Conservation (phyloP, 176 grass and related monocot genomes). For the sorghum (Sorghum bicolor) region Sorghum_bicolor_NCBIv3 NC_012871.2:68837501-68838000, state of each 20-base stretch:
- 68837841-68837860: neutral
- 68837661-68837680: neutral
- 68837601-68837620: neutral
- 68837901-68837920: neutral
- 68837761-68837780: neutral
- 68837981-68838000: neutral
- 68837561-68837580: neutral
- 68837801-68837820: neutral
- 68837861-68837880: neutral
- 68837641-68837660: neutral
- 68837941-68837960: neutral
- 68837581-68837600: neutral
- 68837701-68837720: neutral
- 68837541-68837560: neutral
- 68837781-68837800: neutral
- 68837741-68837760: neutral
- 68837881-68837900: neutral
- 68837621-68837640: neutral
- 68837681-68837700: neutral
- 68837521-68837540: neutral
- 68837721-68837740: neutral
- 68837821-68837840: neutral
- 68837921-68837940: neutral
- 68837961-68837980: neutral
- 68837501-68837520: neutral